A percentile compares a stretch with the other conserved stretches of the same genome.
These are phyloP conservation scores for Theileria equi DNA, from an alignment of 169 alveolate genomes.

Conservation along the genomic window DNA sequence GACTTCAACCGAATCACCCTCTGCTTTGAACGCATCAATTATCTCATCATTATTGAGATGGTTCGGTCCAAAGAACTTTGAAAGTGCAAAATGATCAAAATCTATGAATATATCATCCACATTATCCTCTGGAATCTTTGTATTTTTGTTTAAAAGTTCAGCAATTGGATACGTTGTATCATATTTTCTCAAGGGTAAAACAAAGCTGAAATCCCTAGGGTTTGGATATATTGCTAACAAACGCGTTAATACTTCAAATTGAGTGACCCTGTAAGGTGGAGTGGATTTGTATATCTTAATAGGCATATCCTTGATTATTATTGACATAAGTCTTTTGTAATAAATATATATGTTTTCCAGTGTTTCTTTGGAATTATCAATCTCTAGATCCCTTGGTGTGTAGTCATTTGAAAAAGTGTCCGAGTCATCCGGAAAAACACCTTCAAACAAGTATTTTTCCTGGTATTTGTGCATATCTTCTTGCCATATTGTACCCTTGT, in stretches of 20 bases:
- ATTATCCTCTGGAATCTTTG: background rate
- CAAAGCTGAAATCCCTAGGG: slow-evolving; percentile 54
- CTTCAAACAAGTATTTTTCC: background rate
- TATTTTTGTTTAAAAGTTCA: background rate
- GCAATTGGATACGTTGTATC: slow-evolving; percentile 47
- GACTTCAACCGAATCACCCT: too few relatives aligned
- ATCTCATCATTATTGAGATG: background rate
- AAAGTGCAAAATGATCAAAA: slow-evolving; percentile 17
- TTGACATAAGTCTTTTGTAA: slow-evolving; percentile 57
- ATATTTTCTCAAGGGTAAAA: slow-evolving; percentile 47
- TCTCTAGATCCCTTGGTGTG: too few relatives aligned
- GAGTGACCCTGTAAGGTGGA: slow-evolving; percentile 75
- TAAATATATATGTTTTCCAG: slow-evolving; percentile 52
- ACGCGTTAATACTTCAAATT: slow-evolving; percentile 72
- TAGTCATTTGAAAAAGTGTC: slow-evolving; percentile 4
- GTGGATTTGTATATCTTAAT: slow-evolving; percentile 68
- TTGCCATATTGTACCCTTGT: slow-evolving; percentile 22
- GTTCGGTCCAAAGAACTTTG: slow-evolving; percentile 30
- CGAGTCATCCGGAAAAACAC: background rate
- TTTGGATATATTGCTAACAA: slow-evolving; percentile 64
- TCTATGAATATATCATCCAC: slow-evolving; percentile 17
- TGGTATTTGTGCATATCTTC: background rate
- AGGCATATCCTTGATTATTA: slow-evolving; percentile 53
- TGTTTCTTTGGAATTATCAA: slow-evolving; percentile 20
- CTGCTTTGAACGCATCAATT: background rate